A percentile compares a stretch with the other conserved stretches of the same genome.
Conservation (phyloP, 2,329 filamentous ascomycete genomes). For the Coleophoma eucalyptorum region DNA sequence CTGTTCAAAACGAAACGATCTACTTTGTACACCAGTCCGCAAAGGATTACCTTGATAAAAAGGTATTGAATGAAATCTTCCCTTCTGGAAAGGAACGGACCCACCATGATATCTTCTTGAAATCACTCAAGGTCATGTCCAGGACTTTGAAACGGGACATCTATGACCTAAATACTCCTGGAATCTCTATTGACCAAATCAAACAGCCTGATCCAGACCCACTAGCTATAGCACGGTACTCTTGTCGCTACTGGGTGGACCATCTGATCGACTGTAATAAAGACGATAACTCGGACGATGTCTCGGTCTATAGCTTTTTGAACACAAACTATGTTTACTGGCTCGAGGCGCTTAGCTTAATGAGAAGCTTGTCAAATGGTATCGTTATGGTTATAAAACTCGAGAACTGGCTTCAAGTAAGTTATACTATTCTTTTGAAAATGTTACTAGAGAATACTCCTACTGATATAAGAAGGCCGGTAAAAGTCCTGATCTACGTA, state of each 20-base stretch:
- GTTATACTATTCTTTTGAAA: no score
- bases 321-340: no score
- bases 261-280: slow-evolving; percentile 27
- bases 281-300: slow-evolving; percentile 16
- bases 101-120: no score
- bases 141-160: slow-evolving; percentile 35
- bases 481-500: not conserved
- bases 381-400: slow-evolving; percentile 9
- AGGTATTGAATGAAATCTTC: no score
- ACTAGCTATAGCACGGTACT: slow-evolving; percentile 19
- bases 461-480: slow-evolving; percentile 4
- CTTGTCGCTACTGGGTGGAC: slow-evolving; percentile 31
- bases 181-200: slow-evolving; percentile 18
- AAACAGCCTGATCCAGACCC: slow-evolving; percentile 19
- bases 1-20: no score
- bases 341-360: slow-evolving; percentile 29
- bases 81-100: no score
- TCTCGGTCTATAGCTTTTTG: slow-evolving; percentile 28
- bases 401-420: slow-evolving; percentile 7
- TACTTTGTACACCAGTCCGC: no score
- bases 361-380: slow-evolving; percentile 16
- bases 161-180: slow-evolving; percentile 24
- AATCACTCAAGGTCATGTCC: no score
- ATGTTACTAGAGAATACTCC: no score
- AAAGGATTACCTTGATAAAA: no score